Evolutionary conservation across 1,139 yeast genomes (phyloP).

Genomic region (Scheffersomyces insectosa): DNA sequence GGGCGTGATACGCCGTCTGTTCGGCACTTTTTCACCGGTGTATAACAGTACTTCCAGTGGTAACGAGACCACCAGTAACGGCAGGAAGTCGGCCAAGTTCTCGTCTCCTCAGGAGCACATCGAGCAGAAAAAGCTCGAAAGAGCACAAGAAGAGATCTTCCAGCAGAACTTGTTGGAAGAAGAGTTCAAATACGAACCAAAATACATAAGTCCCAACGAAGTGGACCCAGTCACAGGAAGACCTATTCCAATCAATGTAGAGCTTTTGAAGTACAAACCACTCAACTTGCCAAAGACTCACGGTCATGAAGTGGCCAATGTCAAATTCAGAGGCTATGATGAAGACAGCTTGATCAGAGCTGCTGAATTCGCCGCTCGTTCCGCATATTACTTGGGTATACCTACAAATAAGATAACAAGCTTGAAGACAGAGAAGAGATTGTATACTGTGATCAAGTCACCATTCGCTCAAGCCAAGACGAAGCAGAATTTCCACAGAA

Average conservation of each 20-base stretch:
- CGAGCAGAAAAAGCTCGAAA: constrained; percentile 25
- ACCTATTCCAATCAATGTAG: constrained; percentile 82
- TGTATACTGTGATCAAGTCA: constrained; percentile 91
- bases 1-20: neutral
- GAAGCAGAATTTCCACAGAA: constrained; percentile 91
- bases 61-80: constrained; percentile 1
- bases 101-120: constrained; percentile 34
- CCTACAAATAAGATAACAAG: constrained; percentile 62
- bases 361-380: constrained; percentile 84
- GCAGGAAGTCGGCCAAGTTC: constrained; percentile 9
- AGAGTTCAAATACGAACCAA: constrained; percentile 42
- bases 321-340: constrained; percentile 73
- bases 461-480: constrained; percentile 95
- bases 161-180: constrained; percentile 28
- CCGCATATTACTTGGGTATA: constrained; percentile 85
- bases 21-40: neutral
- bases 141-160: constrained; percentile 31
- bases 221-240: constrained; percentile 31
- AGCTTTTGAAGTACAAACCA: constrained; percentile 81
- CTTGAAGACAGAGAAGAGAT: constrained; percentile 64
- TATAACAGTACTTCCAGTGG: neutral
- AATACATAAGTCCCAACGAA: constrained; percentile 35
- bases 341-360: constrained; percentile 71
- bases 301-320: constrained; percentile 70
- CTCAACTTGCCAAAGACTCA: constrained; percentile 65